Percentiles rank a stretch among this genome's conserved stretches.
Conservation (phyloP, 2,329 filamentous ascomycete genomes). For the Ophiostoma montium region DNA sequence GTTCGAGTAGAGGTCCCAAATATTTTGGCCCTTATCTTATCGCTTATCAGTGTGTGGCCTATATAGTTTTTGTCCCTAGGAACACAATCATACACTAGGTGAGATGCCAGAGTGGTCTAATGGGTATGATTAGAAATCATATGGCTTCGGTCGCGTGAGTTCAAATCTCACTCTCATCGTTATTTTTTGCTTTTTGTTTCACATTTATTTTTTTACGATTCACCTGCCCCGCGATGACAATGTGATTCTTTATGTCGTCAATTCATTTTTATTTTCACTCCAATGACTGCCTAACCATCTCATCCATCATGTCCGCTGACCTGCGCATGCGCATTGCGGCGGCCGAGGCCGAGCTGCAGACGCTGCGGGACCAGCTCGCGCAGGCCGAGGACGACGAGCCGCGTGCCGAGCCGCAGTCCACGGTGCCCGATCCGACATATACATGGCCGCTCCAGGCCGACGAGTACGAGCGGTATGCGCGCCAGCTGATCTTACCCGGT, state of each 20-base stretch:
- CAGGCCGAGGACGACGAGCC: constrained; percentile 22
- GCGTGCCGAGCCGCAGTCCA: background rate
- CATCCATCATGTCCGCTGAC: constrained; percentile 14
- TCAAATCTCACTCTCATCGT: constrained; percentile 14
- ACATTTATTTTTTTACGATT: background rate
- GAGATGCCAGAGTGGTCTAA: constrained; percentile 14
- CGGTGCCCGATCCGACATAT: constrained; percentile 15
- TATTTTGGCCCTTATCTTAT: background rate
- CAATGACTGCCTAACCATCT: no score
- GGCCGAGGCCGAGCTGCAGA: constrained; percentile 33
- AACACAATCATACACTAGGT: background rate
- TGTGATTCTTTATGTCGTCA: no score
- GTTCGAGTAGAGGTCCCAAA: no score
- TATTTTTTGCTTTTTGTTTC: constrained; percentile 2
- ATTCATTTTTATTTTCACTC: no score
- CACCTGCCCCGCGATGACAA: background rate
- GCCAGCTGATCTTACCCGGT: constrained; percentile 78
- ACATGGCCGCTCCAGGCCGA: constrained; percentile 56
- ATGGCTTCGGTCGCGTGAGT: constrained; percentile 14
- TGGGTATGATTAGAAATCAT: constrained; percentile 15
- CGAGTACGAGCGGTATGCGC: constrained; percentile 77
- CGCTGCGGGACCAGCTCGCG: constrained; percentile 30
- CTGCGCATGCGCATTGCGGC: constrained; percentile 33
- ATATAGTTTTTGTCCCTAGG: background rate
- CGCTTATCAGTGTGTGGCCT: background rate